phyloP scores from a whole-genome alignment of 2,329 filamentous ascomycete species.

The Alternaria incomplexa region DNA sequence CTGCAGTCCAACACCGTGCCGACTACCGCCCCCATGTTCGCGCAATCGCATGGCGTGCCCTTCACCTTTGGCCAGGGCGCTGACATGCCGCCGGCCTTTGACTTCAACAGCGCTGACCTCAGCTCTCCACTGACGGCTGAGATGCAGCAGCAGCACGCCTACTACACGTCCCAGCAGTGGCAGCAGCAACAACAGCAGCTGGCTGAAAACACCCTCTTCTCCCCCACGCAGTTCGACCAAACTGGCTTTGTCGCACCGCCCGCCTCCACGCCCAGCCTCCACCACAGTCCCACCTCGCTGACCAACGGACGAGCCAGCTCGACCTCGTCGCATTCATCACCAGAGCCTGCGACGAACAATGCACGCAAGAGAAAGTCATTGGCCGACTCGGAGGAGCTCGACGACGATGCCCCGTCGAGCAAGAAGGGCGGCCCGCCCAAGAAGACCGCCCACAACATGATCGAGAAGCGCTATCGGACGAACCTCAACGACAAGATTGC shows the following conservation, averaged over 20 bases:
- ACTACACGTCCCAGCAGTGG: constrained; percentile 42
- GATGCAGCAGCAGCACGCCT: constrained; percentile 34
- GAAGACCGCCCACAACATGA: constrained; percentile 98
- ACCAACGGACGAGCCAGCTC: constrained; percentile 43
- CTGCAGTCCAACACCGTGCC: constrained; percentile 28
- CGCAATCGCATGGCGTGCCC: constrained; percentile 25
- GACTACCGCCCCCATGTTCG: constrained; percentile 29
- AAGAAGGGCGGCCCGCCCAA: constrained; percentile 68
- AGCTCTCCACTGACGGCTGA: constrained; percentile 42
- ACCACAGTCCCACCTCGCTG: constrained; percentile 45
- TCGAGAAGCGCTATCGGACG: constrained; percentile 94
- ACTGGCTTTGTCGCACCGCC: constrained; percentile 29
- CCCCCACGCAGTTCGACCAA: constrained; percentile 36
- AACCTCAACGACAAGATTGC: constrained; percentile 98
- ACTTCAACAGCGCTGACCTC: constrained; percentile 38
- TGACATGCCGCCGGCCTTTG: constrained; percentile 42
- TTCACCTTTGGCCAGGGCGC: constrained; percentile 44
- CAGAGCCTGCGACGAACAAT: constrained; percentile 54
- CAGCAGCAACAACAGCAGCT: constrained; percentile 36
- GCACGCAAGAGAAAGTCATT: constrained; percentile 50
- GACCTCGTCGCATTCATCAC: constrained; percentile 65
- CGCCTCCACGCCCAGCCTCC: constrained; percentile 45
- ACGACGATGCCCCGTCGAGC: constrained; percentile 59
- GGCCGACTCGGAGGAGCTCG: constrained; percentile 63
- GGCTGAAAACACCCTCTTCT: constrained; percentile 34